phyloP scores from a whole-genome alignment of 1,284 basidiomycete genomes.

The Pisolithus thermaeus region DNA sequence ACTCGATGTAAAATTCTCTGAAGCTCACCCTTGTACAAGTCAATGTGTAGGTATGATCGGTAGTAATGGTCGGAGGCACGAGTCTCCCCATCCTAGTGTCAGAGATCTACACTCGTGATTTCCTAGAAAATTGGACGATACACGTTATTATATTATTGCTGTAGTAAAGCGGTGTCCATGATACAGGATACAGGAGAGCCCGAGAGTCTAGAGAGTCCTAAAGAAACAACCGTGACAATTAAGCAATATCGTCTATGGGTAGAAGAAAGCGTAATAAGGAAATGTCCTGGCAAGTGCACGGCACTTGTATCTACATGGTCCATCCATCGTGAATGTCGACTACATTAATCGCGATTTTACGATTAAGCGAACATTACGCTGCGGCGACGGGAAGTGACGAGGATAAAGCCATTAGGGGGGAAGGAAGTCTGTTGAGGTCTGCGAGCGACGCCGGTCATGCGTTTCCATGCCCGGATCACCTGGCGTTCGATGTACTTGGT shows the following conservation, averaged over 20 bases:
- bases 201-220: slow-evolving; percentile 2
- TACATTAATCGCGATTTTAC: background rate
- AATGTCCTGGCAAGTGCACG: slow-evolving; percentile 15
- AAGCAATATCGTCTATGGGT: background rate
- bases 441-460: slow-evolving; percentile 47
- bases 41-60: too few relatives aligned
- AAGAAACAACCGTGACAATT: background rate
- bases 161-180: background rate
- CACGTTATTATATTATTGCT: background rate
- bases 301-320: slow-evolving; percentile 2
- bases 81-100: too few relatives aligned
- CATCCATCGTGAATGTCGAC: slow-evolving; percentile 9
- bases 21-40: too few relatives aligned
- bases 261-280: background rate
- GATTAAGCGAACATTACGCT: slow-evolving; percentile 34
- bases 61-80: too few relatives aligned
- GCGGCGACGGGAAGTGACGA: slow-evolving; percentile 50
- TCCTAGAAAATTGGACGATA: background rate
- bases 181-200: background rate
- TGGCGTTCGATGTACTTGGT: slow-evolving; percentile 52
- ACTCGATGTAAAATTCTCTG: too few relatives aligned
- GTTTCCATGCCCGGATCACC: slow-evolving; percentile 55
- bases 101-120: background rate
- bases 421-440: slow-evolving; percentile 46
- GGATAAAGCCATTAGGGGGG: slow-evolving; percentile 54